Evolutionary conservation across 352 stramenopile species (phyloP), one percentile per base, ranked within the genome.

Genomic region (Globisporangium cederbergense): DNA sequence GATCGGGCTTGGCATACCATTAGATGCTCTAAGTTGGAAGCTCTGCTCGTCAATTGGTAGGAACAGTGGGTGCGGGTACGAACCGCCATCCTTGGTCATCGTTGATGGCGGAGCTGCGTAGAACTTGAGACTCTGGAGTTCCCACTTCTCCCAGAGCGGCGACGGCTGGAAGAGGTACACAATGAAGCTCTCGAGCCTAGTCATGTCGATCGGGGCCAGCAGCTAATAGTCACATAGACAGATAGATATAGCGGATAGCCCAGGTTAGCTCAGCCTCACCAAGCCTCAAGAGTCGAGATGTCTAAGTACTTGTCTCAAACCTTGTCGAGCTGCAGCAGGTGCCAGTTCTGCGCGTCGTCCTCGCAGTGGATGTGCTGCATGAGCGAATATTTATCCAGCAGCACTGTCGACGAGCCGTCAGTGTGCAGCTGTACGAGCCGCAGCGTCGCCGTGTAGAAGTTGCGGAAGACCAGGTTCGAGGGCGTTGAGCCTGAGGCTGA

Each of bases 261-360:
- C 42, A 47, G 42, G 42, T 47, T 16, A 47, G 42, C 45, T 10
- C 4, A 14, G 40, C 4, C 1, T 46, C 16, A 47, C 42, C 1
- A n/a, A 47, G 42, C 10, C 13, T 6, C 38, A 45, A 10, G 38
- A 45, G 42, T 16, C 42, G n/a, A 4, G 42, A 22, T 20, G 14
- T 20, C 42, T 4, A 47, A 14, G 8, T 45, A 45, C 25, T 28
- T 28, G 25, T 47, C 40, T 45, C 13, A 10, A 13, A 89, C 75
- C 57, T 88, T 71, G 38, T 88, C 73, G 32, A 88, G 66, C 34
- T 77, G 71, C 34, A 92, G 38, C 20, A 85, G 20, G 49, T 92
- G 78, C 83, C 81, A 90, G 47, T 84, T 76, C 67, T 92, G 81
- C 13, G 81, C 79, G 46, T 92, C 83, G 36, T 90, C 78, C 45